These are phyloP conservation scores for Ilex paraguariensis DNA, from an alignment of 305 asterid species.

Conservation along the genomic window DNA sequence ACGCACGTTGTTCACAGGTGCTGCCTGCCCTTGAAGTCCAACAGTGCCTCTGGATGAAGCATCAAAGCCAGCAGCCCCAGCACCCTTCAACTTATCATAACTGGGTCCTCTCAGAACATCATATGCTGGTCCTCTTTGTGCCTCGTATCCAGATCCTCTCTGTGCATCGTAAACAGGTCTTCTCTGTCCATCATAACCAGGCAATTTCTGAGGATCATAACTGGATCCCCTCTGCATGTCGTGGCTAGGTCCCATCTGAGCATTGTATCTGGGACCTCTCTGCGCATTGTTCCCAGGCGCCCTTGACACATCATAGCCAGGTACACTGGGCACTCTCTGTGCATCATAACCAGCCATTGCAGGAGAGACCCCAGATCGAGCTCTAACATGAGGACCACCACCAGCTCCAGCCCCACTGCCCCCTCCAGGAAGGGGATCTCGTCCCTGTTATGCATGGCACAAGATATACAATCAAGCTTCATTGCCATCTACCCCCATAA, in stretches of 20 bases:
- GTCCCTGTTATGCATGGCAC: slow-evolving; percentile 37
- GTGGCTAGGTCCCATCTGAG: slow-evolving; percentile 32
- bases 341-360: slow-evolving; percentile 27
- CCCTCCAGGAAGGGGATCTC: slow-evolving; percentile 41
- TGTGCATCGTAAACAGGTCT: slow-evolving; percentile 38
- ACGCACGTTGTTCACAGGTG: slow-evolving; percentile 29
- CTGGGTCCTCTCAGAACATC: too few species aligned
- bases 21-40: slow-evolving; percentile 57
- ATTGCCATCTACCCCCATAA: not conserved
- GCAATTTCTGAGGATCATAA: slow-evolving; percentile 30
- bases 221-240: slow-evolving; percentile 35
- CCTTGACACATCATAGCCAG: slow-evolving; percentile 15
- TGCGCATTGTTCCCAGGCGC: slow-evolving; percentile 21
- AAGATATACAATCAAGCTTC: not conserved
- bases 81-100: too few species aligned
- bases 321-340: slow-evolving; percentile 17
- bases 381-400: slow-evolving; percentile 38
- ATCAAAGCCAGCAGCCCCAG: too few species aligned
- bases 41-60: slow-evolving; percentile 33
- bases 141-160: slow-evolving; percentile 33
- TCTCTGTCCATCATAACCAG: slow-evolving; percentile 41
- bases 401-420: slow-evolving; percentile 25
- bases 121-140: not conserved
- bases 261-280: slow-evolving; percentile 37
- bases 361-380: slow-evolving; percentile 41